phyloP scores from a whole-genome alignment of 2,329 filamentous ascomycete species.

The Epichloe scottii region DNA sequence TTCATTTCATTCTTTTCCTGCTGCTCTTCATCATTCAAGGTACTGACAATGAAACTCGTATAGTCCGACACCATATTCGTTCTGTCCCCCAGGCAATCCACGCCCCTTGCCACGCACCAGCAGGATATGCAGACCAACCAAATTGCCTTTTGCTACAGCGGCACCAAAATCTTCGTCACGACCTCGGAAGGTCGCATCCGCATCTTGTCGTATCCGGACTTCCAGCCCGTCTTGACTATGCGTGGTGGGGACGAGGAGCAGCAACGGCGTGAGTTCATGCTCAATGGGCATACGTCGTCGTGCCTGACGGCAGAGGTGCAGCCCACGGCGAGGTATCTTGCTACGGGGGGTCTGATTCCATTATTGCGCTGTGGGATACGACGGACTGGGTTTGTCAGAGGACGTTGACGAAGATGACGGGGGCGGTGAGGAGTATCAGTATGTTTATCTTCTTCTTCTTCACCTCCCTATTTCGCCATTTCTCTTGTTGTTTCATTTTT shows the following conservation, averaged over 20 bases:
- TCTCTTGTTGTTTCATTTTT: background rate
- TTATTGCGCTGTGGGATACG: constrained; percentile 69
- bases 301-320: constrained; percentile 58
- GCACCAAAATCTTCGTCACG: constrained; percentile 56
- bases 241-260: constrained; percentile 29
- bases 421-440: constrained; percentile 58
- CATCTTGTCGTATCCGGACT: constrained; percentile 54
- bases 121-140: constrained; percentile 58
- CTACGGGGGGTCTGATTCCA: constrained; percentile 65
- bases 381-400: constrained; percentile 63
- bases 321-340: constrained; percentile 58
- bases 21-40: background rate
- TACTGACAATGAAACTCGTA: background rate
- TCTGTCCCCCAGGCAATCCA: constrained; percentile 46
- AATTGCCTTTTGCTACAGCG: constrained; percentile 61
- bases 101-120: constrained; percentile 43
- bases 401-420: constrained; percentile 56
- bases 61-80: constrained; percentile 51
- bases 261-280: constrained; percentile 36
- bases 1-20: background rate
- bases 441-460: constrained; percentile 14
- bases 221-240: constrained; percentile 41
- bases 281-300: constrained; percentile 62
- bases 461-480: background rate
- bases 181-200: constrained; percentile 59